Conservation (phyloP, 352 stramenopile genomes). For the Phytophthora lateralis region DNA sequence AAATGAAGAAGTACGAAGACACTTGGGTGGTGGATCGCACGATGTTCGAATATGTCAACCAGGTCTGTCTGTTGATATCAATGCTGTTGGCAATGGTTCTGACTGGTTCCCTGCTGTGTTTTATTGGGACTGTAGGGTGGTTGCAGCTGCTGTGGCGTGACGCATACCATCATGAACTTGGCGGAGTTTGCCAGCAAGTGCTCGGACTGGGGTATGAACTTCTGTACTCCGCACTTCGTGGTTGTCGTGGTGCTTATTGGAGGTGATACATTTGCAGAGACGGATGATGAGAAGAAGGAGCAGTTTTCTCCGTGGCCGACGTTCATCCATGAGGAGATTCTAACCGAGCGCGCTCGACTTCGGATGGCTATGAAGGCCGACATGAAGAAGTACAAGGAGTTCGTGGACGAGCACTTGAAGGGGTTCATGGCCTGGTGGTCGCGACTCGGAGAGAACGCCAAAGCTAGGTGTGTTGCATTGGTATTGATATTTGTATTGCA, state of each 20-base stretch:
- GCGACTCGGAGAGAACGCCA: slow-evolving; percentile 46
- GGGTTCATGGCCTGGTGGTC: slow-evolving; percentile 66
- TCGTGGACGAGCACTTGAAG: slow-evolving; percentile 71
- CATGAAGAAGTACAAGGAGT: slow-evolving; percentile 69
- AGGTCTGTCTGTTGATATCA: slow-evolving; percentile 38
- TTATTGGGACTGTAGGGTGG: slow-evolving; percentile 51
- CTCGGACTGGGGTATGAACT: slow-evolving; percentile 81
- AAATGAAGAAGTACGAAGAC: slow-evolving; percentile 79
- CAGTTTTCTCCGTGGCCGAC: slow-evolving; percentile 79
- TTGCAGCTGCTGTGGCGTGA: slow-evolving; percentile 92
- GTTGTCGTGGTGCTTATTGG: slow-evolving; percentile 1
- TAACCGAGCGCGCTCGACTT: slow-evolving; percentile 89
- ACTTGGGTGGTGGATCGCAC: slow-evolving; percentile 92
- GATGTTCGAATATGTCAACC: slow-evolving; percentile 95
- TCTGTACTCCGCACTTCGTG: background rate
- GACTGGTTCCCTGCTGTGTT: background rate
- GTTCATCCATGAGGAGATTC: slow-evolving; percentile 94
- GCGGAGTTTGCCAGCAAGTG: slow-evolving; percentile 86
- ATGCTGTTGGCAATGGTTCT: background rate
- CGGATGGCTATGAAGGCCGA: slow-evolving; percentile 84
- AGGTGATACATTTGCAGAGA: slow-evolving; percentile 61
- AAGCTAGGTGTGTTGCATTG: slow-evolving; percentile 39
- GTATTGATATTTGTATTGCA: background rate
- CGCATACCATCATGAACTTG: slow-evolving; percentile 87
- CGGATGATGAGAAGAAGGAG: slow-evolving; percentile 92